These are phyloP conservation scores for Sarcomyxa edulis DNA, from an alignment of 768 basidiomycete genomes.

Conservation along the genomic window DNA sequence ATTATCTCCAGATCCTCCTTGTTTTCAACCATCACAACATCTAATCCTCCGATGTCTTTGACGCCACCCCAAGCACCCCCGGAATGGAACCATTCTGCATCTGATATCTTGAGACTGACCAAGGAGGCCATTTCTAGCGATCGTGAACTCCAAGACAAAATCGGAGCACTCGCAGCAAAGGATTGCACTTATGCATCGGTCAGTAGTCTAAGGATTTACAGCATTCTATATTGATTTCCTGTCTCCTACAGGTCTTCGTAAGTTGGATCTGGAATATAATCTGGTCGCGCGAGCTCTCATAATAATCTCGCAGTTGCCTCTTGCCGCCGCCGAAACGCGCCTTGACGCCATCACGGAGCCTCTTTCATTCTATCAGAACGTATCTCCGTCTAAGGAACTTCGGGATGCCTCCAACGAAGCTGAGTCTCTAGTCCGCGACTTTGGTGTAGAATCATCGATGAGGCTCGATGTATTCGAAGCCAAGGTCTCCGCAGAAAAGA, in stretches of 20 bases:
- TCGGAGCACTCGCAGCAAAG: slow-evolving; percentile 51
- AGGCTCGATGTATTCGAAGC: slow-evolving; percentile 75
- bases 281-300: slow-evolving; percentile 5
- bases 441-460: slow-evolving; percentile 73
- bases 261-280: slow-evolving; percentile 22
- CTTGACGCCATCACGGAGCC: slow-evolving; percentile 51
- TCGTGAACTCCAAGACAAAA: slow-evolving; percentile 48
- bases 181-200: slow-evolving; percentile 67
- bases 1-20: slow-evolving; percentile 21
- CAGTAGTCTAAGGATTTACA: slow-evolving; percentile 20
- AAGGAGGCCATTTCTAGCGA: slow-evolving; percentile 55
- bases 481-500: slow-evolving; percentile 64
- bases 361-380: slow-evolving; percentile 77
- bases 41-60: slow-evolving; percentile 38
- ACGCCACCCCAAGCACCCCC: slow-evolving; percentile 64
- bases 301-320: slow-evolving; percentile 49
- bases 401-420: slow-evolving; percentile 77
- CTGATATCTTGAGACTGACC: slow-evolving; percentile 52
- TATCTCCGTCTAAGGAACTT: slow-evolving; percentile 68
- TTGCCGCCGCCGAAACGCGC: slow-evolving; percentile 56
- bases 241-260: slow-evolving; percentile 60
- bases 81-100: slow-evolving; percentile 59
- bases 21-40: slow-evolving; percentile 22
- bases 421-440: slow-evolving; percentile 67
- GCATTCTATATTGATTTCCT: slow-evolving; percentile 2